Evolutionary conservation across 2,329 filamentous ascomycete species (phyloP), one percentile per base, ranked within the genome.

Genomic region (Nannizziopsis arthrosporioides): DNA sequence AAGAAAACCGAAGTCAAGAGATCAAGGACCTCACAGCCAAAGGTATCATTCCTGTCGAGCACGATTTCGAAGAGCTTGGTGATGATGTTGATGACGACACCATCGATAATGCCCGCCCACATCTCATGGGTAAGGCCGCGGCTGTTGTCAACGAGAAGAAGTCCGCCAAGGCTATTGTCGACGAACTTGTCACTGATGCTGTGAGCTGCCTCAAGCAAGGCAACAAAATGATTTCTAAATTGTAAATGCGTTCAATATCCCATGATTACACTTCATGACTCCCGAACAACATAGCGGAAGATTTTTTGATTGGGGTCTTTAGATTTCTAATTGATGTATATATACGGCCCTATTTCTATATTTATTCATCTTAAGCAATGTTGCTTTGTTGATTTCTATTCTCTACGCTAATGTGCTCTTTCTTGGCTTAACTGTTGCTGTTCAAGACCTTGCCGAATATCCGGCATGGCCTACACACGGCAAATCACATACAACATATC

Each of bases 71-170:
- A 73, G 84, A 83, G 68, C 69, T 94, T 61, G 74, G 76, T 17
- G 73, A 75, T 54, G 79, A 83, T 42, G 77, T 84, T 52, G 78
- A 85, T 50, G 89, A 95, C 51, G 87, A 96, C 36, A 78, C 84
- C 31, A 81, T 98, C 72, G 92, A 96, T 66, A 87, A 92, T 63
- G 89, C 87, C 61, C 78, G 87, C 51, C 89, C 89, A 11, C 94
- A 80, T 74, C 71, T 95, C 58, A 98, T 98, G 92, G 92, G 92
- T 67, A 93, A 96, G 77, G 90, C 85, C 52, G 85, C 92, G 34
- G 90, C 92, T 22, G 86, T 95, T 30, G 85, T 92, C 49, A 92
- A 90, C 62, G 88, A 96, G 72, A 84, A 82, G 75, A 93, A 93
- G 80, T 73, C 77, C 35, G 92, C 92, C 53, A 93, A 89, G 77